Evolutionary conservation across 1,284 basidiomycete species (phyloP), one percentile per base, ranked within the genome.

Genomic region (Marasmius sp.): DNA sequence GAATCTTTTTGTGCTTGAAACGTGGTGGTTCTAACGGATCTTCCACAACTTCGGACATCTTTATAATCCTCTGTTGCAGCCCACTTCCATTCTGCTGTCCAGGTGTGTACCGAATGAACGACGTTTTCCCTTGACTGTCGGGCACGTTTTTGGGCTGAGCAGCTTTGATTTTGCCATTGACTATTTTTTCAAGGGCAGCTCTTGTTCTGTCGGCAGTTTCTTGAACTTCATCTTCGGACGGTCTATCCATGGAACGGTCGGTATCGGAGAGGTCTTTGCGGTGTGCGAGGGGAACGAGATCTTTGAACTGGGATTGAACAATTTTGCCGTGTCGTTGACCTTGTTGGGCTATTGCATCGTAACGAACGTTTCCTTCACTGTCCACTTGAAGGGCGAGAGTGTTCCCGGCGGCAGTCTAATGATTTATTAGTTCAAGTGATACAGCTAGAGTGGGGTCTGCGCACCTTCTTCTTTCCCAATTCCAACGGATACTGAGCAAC

Each of bases 1-100:
- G 97, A 62, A 98, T 95, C 81, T 99, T 99, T 81, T 98, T 98
- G 75, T 98, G 94, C 74, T 98, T 98, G 82, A 98, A 99, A 50
- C 94, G 84, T 7, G 97, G 93, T 6, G 97, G 97, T 75, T 98
- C 97, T 59, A 99, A 77, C 1, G 97, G 97, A 76, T 99, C 97
- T 77, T 99, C 97, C 7, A 95, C 93, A 6, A 97, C 91, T 69
- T 96, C 94, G 5, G 95, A 91, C 95, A 99, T 98, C 76, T 99
- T 98, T 78, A 99, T 98, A 69, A 99, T 98, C 56, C 97, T 82
- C 75, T 99, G 97, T 74, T 95, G 92, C 66, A 95, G 78, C 6
- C 81, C 85, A 43, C 81, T 82, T 43, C 86, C 85, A 60, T 85
- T 87, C 69, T 94, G 93, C 68, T 93, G 90, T 2, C 93, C 93